phyloP scores from a whole-genome alignment of 805 yeast genomes.

The Kodamaea jinghongensis region DNA sequence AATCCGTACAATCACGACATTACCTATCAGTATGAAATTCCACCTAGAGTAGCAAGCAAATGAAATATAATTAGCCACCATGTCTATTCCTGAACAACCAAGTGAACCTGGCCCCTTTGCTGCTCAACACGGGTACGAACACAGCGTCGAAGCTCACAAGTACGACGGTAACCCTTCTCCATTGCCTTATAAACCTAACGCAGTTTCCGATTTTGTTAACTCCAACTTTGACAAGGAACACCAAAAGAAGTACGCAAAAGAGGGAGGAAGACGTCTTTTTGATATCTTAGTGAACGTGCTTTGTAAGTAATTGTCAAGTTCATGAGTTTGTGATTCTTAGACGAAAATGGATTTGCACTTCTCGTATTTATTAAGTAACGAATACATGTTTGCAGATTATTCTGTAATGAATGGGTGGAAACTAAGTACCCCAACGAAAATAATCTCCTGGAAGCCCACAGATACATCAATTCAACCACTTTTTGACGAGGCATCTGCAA shows the following conservation, averaged over 20 bases:
- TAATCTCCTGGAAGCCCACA: no score
- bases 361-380: no score
- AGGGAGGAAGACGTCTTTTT: constrained; percentile 12
- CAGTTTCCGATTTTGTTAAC: constrained; percentile 26
- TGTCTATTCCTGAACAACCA: constrained; percentile 30
- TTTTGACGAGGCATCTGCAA: no score
- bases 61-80: not conserved
- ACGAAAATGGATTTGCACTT: no score
- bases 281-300: constrained; percentile 5
- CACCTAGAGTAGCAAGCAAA: not conserved
- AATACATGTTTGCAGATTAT: no score
- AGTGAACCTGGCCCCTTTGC: constrained; percentile 24
- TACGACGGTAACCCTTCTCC: constrained; percentile 37
- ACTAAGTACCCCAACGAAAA: no score
- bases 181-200: constrained; percentile 20
- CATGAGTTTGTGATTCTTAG: no score
- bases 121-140: constrained; percentile 33
- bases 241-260: constrained; percentile 35
- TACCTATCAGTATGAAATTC: not conserved
- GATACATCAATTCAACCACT: no score
- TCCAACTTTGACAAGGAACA: constrained; percentile 25
- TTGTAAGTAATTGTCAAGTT: not conserved
- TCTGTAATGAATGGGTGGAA: no score
- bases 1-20: constrained; percentile 1
- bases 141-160: constrained; percentile 27